phyloP scores from a whole-genome alignment of 371 early-diverging fungal genomes.

The Dinochytrium kinnereticum region DNA sequence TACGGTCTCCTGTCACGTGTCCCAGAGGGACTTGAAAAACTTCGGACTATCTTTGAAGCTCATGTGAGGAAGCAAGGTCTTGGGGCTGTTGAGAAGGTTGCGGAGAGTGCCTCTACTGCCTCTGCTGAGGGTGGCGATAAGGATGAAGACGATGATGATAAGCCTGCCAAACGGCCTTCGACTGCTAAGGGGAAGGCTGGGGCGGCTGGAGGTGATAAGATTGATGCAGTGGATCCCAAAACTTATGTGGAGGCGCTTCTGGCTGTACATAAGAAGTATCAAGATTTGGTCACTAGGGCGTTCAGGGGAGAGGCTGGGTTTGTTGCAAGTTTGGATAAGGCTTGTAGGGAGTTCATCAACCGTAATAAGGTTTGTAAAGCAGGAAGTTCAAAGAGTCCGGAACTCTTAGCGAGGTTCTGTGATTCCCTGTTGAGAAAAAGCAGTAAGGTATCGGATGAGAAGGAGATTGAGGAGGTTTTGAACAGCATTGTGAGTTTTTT shows the following conservation, averaged over 20 bases:
- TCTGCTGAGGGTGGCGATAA: conserved; percentile 60
- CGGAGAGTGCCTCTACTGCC: conserved; percentile 62
- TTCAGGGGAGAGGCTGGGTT: conserved; percentile 74
- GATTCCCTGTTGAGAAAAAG: conserved; percentile 77
- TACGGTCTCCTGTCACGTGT: conserved; percentile 70
- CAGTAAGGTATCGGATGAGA: conserved; percentile 53
- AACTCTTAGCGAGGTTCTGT: conserved; percentile 81
- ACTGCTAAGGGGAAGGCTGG: conserved; percentile 26
- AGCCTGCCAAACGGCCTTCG: conserved; percentile 40
- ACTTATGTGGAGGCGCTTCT: conserved; percentile 56
- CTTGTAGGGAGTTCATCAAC: conserved; percentile 65
- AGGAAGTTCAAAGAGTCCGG: conserved; percentile 55
- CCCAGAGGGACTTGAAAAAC: conserved; percentile 65
- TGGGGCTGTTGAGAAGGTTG: conserved; percentile 64
- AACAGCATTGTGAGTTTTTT: conserved; percentile 43
- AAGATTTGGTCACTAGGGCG: conserved; percentile 61
- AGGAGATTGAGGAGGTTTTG: conserved; percentile 64
- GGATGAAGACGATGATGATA: conserved; percentile 26
- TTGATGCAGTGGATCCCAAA: conserved; percentile 81
- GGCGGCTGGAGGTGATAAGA: conserved; percentile 30
- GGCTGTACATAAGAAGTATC: conserved; percentile 68
- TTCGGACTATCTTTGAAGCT: conserved; percentile 68
- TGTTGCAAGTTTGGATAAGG: conserved; percentile 81
- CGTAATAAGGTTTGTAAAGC: conserved; percentile 62
- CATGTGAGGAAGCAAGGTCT: conserved; percentile 87